A percentile compares a stretch with the other conserved stretches of the same genome.
Evolutionary conservation across 1,139 yeast genomes (phyloP).

Genomic region (Pichia cactophila): DNA sequence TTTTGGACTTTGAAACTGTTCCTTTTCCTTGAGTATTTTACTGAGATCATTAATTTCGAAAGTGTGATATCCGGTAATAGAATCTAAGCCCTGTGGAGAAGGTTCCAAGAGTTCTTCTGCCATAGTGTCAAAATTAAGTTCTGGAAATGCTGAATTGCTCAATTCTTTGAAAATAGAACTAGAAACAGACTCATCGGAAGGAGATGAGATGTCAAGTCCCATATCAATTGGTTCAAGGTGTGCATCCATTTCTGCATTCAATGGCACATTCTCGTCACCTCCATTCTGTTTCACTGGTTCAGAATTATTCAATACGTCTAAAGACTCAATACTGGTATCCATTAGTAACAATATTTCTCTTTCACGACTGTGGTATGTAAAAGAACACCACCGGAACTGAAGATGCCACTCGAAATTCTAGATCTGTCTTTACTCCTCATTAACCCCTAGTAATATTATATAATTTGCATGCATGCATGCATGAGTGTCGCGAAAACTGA

Average conservation of each 20-base stretch:
- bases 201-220: background rate
- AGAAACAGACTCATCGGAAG: background rate
- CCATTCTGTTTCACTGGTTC: background rate
- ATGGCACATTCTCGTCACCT: background rate
- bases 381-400: no score
- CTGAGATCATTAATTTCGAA: constrained; percentile 74
- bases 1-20: constrained; percentile 39
- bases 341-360: background rate
- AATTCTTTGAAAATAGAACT: background rate
- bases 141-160: background rate
- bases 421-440: no score
- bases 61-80: constrained; percentile 40
- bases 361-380: no score
- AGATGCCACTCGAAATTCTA: no score
- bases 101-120: constrained; percentile 16
- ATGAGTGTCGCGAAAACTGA: no score
- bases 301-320: constrained; percentile 3
- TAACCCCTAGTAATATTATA: no score
- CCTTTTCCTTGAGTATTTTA: constrained; percentile 29
- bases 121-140: background rate
- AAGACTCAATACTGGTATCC: constrained; percentile 8
- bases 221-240: background rate
- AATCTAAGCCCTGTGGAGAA: constrained; percentile 33
- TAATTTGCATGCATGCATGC: no score
- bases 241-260: background rate